Evolutionary conservation across 2,329 filamentous ascomycete species (phyloP).

Genomic region (Stachybotrys chlorohalonatus): DNA sequence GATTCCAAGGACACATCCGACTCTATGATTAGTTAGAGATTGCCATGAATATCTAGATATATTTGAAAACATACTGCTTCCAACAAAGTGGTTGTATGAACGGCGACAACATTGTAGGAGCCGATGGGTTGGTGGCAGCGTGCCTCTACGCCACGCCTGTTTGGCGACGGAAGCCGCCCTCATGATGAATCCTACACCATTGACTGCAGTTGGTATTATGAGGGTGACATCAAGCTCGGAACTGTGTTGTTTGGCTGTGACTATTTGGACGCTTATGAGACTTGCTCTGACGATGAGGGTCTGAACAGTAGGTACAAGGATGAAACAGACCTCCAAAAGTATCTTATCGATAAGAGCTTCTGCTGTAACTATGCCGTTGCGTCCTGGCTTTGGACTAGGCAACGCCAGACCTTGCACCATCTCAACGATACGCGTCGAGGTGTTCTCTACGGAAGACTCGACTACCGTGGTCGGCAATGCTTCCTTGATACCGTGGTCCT

Average conservation of each 20-base stretch:
- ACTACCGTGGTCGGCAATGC: no score
- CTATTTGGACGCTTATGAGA: no score
- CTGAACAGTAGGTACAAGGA: no score
- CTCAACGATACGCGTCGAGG: no score
- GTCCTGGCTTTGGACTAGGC: no score
- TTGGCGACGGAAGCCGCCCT: slow-evolving; percentile 15
- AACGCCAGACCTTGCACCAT: no score
- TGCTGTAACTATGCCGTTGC: no score
- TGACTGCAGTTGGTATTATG: neutral
- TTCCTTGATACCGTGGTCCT: no score
- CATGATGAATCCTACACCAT: slow-evolving; percentile 20
- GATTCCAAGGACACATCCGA: neutral
- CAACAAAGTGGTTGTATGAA: slow-evolving; percentile 28
- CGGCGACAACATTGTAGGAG: slow-evolving; percentile 7
- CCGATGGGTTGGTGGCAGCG: neutral
- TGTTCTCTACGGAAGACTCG: no score
- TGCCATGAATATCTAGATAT: neutral
- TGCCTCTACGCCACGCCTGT: neutral
- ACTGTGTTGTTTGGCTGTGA: neutral
- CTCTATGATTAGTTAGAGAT: slow-evolving; percentile 4
- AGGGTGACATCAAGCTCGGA: neutral
- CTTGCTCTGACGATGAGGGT: no score
- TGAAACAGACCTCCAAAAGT: no score
- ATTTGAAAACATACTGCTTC: slow-evolving; percentile 13
- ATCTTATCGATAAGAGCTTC: no score